phyloP scores from a whole-genome alignment of 352 stramenopile genomes.

The Pilasporangium apinafurcum region DNA sequence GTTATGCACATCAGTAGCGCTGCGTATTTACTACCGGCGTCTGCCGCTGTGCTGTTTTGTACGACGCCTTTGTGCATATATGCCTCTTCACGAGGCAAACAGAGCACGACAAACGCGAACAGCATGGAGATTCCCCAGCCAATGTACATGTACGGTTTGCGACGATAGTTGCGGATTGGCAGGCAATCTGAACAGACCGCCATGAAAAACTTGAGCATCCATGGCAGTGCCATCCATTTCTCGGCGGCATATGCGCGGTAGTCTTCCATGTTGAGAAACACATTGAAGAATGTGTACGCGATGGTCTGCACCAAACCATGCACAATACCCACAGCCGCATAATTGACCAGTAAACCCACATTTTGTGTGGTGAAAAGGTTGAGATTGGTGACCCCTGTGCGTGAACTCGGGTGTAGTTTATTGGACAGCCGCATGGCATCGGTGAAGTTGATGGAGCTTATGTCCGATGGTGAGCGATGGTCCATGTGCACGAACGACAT shows the following conservation, averaged over 20 bases:
- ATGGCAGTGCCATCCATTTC: conserved; percentile 46
- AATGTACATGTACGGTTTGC: conserved; percentile 42
- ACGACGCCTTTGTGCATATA: conserved; percentile 30
- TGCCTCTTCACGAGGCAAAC: conserved; percentile 22
- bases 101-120: conserved; percentile 31
- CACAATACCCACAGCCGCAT: conserved; percentile 34
- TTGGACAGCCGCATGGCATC: conserved; percentile 3
- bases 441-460: conserved; percentile 7
- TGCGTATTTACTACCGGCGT: conserved; percentile 34
- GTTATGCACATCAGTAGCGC: conserved; percentile 40
- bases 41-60: conserved; percentile 23
- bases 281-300: conserved; percentile 64
- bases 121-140: conserved; percentile 43
- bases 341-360: conserved; percentile 47
- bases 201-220: conserved; percentile 47
- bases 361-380: conserved; percentile 27
- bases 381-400: background rate
- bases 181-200: conserved; percentile 45
- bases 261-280: conserved; percentile 69
- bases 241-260: conserved; percentile 50
- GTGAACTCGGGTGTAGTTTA: conserved; percentile 1
- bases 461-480: conserved; percentile 5
- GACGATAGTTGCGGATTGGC: conserved; percentile 28
- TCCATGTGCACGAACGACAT: conserved; percentile 18
- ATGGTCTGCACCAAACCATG: conserved; percentile 51